Conservation (phyloP, 139 green algal genomes). For the Astrephomene gubernaculifera region DNA sequence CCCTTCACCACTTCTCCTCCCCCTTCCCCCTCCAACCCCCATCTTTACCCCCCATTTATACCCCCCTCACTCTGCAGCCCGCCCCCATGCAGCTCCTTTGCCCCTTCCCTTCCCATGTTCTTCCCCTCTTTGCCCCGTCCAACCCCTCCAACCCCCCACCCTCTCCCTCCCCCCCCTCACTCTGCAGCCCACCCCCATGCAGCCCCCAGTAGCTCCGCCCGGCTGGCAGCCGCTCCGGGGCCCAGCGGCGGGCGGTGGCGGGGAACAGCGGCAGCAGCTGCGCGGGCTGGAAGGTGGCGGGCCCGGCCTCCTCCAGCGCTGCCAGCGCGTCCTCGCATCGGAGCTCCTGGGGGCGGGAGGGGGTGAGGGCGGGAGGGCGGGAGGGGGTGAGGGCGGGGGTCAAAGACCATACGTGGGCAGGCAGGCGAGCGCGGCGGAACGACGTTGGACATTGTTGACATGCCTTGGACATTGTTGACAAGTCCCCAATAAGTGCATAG, state of each 20-base stretch:
- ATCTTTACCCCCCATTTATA: no score
- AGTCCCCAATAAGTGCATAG: no score
- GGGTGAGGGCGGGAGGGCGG: not conserved
- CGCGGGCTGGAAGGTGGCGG: conserved; percentile 66
- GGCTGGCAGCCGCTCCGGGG: not conserved
- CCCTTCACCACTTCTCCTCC: not conserved
- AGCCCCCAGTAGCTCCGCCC: conserved; percentile 67
- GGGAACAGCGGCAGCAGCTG: conserved; percentile 80
- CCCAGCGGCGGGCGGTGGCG: conserved; percentile 48
- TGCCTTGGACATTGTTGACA: no score
- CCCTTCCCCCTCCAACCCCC: not conserved
- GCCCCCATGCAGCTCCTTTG: conserved; percentile 63
- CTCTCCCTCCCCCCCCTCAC: not conserved
- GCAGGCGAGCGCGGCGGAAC: no score
- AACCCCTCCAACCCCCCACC: not conserved
- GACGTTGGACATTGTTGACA: no score
- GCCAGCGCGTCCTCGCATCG: conserved; percentile 62
- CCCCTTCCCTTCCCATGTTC: not conserved
- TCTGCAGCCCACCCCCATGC: conserved; percentile 48
- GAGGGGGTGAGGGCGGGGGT: no score
- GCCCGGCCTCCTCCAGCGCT: conserved; percentile 54
- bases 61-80: conserved; percentile 19
- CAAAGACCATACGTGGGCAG: no score
- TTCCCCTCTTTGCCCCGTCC: no score
- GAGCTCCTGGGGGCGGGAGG: conserved; percentile 18